Conservation (phyloP, 2,329 filamentous ascomycete species). For the Dactylellina leptospora region DNA sequence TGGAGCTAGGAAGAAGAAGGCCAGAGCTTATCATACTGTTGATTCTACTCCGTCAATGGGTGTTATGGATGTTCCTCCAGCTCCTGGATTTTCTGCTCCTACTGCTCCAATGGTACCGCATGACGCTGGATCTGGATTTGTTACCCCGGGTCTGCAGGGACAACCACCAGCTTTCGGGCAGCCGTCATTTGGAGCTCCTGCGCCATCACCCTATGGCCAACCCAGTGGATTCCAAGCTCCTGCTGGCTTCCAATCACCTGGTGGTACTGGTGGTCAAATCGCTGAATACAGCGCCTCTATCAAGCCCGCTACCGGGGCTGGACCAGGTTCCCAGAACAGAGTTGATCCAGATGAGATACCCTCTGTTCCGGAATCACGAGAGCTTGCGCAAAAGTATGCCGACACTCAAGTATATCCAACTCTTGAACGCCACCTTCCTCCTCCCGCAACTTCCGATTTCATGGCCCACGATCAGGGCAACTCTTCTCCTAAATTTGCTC, state of each 20-base stretch:
- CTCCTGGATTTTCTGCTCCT: constrained; percentile 56
- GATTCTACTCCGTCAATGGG: constrained; percentile 71
- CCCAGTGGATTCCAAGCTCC: constrained; percentile 50
- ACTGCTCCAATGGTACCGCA: constrained; percentile 42
- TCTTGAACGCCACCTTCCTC: constrained; percentile 91
- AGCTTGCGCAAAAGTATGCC: constrained; percentile 82
- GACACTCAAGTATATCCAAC: constrained; percentile 90
- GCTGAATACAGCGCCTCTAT: constrained; percentile 55
- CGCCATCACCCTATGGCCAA: constrained; percentile 61
- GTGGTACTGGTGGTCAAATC: constrained; percentile 58
- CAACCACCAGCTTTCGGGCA: constrained; percentile 57
- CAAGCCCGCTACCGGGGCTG: constrained; percentile 63
- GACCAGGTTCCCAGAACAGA: constrained; percentile 71
- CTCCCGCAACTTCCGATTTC: constrained; percentile 86
- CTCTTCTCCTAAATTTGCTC: constrained; percentile 90
- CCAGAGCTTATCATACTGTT: constrained; percentile 87
- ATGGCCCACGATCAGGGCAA: constrained; percentile 97
- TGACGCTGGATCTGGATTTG: constrained; percentile 36
- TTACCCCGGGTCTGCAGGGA: constrained; percentile 45
- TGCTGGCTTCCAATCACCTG: constrained; percentile 61
- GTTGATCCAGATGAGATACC: constrained; percentile 93
- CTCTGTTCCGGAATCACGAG: constrained; percentile 85
- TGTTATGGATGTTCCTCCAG: constrained; percentile 62
- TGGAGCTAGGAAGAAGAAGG: constrained; percentile 82
- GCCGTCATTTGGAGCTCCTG: constrained; percentile 64